Evolutionary conservation across 2,329 filamentous ascomycete genomes (phyloP).

Genomic region (Phyllosticta citrichinensis): DNA sequence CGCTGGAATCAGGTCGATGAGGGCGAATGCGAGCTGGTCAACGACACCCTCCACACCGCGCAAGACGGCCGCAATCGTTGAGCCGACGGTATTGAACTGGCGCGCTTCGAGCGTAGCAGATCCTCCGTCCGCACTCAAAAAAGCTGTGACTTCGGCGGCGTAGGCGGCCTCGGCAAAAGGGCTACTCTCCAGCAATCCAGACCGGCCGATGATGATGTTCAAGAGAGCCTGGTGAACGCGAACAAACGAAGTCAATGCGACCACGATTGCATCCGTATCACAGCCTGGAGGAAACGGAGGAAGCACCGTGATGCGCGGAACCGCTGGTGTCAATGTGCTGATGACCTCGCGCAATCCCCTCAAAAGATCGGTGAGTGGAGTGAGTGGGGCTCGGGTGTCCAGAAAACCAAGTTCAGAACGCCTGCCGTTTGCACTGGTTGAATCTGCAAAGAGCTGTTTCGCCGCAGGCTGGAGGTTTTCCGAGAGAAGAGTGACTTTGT

Average conservation of each 20-base stretch:
- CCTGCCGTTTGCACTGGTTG: neutral
- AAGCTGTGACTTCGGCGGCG: neutral
- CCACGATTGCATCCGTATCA: conserved; percentile 10
- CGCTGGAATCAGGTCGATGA: conserved; percentile 10
- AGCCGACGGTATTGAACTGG: conserved; percentile 1
- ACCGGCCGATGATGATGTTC: conserved; percentile 11
- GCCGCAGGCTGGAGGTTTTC: conserved; percentile 10
- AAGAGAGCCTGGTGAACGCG: conserved; percentile 12
- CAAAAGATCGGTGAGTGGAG: conserved; percentile 5
- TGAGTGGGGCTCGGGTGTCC: neutral
- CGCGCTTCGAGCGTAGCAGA: neutral
- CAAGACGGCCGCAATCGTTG: conserved; percentile 9
- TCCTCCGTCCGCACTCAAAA: neutral
- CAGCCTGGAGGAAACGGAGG: conserved; percentile 1
- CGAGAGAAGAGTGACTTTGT: conserved; percentile 12
- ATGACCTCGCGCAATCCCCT: conserved; percentile 6
- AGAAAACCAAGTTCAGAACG: neutral
- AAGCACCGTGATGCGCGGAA: conserved; percentile 1
- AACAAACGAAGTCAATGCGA: conserved; percentile 11
- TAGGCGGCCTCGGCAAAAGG: neutral
- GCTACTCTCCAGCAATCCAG: conserved; percentile 5
- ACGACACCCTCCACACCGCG: conserved; percentile 9
- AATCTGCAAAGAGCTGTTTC: conserved; percentile 5
- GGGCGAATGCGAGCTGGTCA: conserved; percentile 8
- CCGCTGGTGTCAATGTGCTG: neutral